A percentile compares a stretch with the other conserved stretches of the same genome.
Evolutionary conservation across 768 basidiomycete genomes (phyloP).

Genomic region (Podaxis sp.): DNA sequence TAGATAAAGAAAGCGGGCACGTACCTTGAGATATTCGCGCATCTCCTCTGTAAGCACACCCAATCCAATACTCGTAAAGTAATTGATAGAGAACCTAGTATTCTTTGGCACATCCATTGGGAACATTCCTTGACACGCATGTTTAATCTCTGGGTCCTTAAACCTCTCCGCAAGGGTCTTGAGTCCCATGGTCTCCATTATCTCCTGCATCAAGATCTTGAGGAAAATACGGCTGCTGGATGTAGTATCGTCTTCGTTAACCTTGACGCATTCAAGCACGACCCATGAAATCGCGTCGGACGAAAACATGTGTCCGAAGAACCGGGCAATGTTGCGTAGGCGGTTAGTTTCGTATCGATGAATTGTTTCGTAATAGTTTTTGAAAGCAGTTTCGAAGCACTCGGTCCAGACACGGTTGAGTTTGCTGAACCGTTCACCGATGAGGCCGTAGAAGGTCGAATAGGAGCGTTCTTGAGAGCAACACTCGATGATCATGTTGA

Average conservation of each 20-base stretch:
- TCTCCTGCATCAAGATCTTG: slow-evolving; percentile 94
- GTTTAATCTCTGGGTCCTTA: slow-evolving; percentile 78
- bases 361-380: slow-evolving; percentile 90
- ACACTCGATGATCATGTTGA: slow-evolving; percentile 99
- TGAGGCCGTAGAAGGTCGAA: slow-evolving; percentile 93
- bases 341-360: slow-evolving; percentile 99
- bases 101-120: slow-evolving; percentile 96
- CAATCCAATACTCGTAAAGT: slow-evolving; percentile 93
- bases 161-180: slow-evolving; percentile 86
- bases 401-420: slow-evolving; percentile 95
- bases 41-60: slow-evolving; percentile 93
- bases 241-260: slow-evolving; percentile 98
- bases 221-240: slow-evolving; percentile 95
- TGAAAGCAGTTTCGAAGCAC: slow-evolving; percentile 82
- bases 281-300: slow-evolving; percentile 91
- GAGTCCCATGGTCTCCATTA: slow-evolving; percentile 92
- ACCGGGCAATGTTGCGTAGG: slow-evolving; percentile 92
- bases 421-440: slow-evolving; percentile 96
- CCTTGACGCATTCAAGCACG: slow-evolving; percentile 77
- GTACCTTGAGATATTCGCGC: slow-evolving; percentile 91
- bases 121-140: slow-evolving; percentile 82
- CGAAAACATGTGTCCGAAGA: slow-evolving; percentile 91
- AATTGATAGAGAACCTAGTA: slow-evolving; percentile 95
- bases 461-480: slow-evolving; percentile 99
- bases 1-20: slow-evolving; percentile 22